These are phyloP conservation scores for Alternaria burnsii DNA, from an alignment of 2,329 filamentous ascomycete species.

Conservation along the genomic window DNA sequence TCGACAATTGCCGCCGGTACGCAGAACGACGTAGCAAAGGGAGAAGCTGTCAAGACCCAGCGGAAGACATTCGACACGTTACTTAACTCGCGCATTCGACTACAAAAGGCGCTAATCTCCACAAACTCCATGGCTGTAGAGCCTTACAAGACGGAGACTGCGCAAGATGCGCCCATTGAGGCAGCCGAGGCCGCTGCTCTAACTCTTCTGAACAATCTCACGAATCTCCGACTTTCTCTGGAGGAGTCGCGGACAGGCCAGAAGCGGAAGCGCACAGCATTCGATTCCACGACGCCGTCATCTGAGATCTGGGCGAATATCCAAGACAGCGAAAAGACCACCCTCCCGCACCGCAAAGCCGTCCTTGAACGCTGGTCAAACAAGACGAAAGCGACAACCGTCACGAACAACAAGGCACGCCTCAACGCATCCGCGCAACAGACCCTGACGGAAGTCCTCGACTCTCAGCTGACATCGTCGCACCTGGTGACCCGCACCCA, in stretches of 20 bases:
- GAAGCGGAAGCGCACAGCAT: slow-evolving; percentile 65
- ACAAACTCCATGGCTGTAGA: slow-evolving; percentile 69
- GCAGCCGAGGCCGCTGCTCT: slow-evolving; percentile 87
- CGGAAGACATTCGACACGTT: slow-evolving; percentile 86
- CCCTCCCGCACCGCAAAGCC: slow-evolving; percentile 69
- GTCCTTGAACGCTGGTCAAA: slow-evolving; percentile 90
- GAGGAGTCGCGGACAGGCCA: slow-evolving; percentile 61
- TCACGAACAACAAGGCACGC: slow-evolving; percentile 62
- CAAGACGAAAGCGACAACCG: slow-evolving; percentile 73
- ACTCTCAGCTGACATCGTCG: slow-evolving; percentile 73
- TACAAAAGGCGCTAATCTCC: slow-evolving; percentile 89
- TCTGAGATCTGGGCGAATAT: slow-evolving; percentile 77
- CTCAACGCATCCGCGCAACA: slow-evolving; percentile 68
- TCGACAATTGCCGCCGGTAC: slow-evolving; percentile 72
- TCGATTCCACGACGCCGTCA: slow-evolving; percentile 66
- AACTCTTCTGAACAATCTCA: slow-evolving; percentile 83
- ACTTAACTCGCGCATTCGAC: slow-evolving; percentile 86
- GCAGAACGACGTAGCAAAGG: slow-evolving; percentile 83
- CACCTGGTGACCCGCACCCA: slow-evolving; percentile 74
- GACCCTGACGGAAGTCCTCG: slow-evolving; percentile 71
- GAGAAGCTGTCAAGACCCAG: slow-evolving; percentile 84
- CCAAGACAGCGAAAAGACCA: slow-evolving; percentile 68
- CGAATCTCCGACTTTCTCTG: slow-evolving; percentile 71
- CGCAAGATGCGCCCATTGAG: slow-evolving; percentile 64
- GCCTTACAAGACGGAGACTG: slow-evolving; percentile 45